These are phyloP conservation scores for Erythrophleum fordii DNA, from an alignment of 306 rosid species.

Conservation along the genomic window DNA sequence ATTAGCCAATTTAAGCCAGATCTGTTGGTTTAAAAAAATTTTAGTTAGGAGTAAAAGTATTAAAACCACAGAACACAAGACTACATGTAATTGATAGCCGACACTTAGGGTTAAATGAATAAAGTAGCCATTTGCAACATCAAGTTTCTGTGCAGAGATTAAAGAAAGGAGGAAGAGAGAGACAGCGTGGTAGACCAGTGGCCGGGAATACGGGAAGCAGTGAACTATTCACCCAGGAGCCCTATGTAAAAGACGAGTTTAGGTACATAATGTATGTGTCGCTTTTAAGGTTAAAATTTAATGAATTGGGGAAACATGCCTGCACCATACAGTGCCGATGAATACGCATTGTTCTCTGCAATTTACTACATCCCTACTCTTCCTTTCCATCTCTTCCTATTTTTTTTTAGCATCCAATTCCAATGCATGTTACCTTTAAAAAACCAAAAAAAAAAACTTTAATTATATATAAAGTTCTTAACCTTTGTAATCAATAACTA, in stretches of 20 bases:
- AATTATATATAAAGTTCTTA: no score
- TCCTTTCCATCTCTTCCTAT: neutral
- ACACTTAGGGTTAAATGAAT: neutral
- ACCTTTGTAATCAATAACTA: no score
- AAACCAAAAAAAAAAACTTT: no score
- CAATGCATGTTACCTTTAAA: neutral
- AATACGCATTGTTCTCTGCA: constrained; percentile 44
- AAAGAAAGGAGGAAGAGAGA: constrained; percentile 13
- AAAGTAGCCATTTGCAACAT: constrained; percentile 30
- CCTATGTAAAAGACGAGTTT: constrained; percentile 11
- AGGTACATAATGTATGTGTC: constrained; percentile 26
- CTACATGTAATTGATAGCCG: neutral
- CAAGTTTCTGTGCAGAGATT: constrained; percentile 31
- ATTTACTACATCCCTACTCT: constrained; percentile 40
- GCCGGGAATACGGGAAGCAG: constrained; percentile 56
- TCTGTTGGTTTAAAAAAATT: no score
- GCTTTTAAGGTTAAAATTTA: constrained; percentile 38
- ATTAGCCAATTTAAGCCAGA: no score
- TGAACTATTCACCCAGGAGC: neutral
- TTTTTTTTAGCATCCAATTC: constrained; percentile 34
- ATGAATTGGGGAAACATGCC: constrained; percentile 46
- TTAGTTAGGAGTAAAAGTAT: no score
- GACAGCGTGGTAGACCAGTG: constrained; percentile 37
- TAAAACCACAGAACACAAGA: no score
- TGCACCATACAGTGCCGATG: constrained; percentile 52